Conservation (phyloP, 305 asterid species). For the Petunia hybrid region DNA sequence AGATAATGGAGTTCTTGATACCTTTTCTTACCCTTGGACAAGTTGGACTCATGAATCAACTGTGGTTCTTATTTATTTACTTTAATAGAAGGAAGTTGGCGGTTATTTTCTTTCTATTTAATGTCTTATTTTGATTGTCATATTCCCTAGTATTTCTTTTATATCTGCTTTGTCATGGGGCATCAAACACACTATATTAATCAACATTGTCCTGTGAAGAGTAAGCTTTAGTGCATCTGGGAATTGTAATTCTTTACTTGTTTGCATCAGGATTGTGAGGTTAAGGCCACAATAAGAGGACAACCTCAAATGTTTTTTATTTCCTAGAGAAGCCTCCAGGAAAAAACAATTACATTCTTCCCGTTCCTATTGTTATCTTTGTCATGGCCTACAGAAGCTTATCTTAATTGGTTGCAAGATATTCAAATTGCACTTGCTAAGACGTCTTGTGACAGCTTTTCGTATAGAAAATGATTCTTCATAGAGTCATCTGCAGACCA, state of each 20-base stretch:
- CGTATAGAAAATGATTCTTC: slow-evolving; percentile 51
- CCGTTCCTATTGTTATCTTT: slow-evolving; percentile 7
- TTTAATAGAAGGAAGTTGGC: too few relatives aligned
- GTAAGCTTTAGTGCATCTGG: background rate
- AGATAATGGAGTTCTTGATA: too few relatives aligned
- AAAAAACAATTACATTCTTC: background rate
- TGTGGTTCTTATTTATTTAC: too few relatives aligned
- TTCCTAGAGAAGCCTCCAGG: slow-evolving; percentile 8
- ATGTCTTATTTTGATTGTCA: too few relatives aligned
- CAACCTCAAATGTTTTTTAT: background rate
- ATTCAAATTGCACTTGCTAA: slow-evolving; percentile 25
- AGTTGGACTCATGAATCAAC: too few relatives aligned
- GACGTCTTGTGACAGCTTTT: slow-evolving; percentile 50
- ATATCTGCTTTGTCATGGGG: too few relatives aligned
- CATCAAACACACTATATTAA: background rate
- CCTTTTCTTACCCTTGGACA: too few relatives aligned
- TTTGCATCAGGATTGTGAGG: background rate
- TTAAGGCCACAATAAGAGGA: background rate
- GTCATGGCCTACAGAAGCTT: slow-evolving; percentile 3
- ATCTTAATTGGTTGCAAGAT: background rate
- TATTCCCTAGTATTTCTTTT: too few relatives aligned
- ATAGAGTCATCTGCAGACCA: slow-evolving; percentile 74
- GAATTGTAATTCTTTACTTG: slow-evolving; percentile 7
- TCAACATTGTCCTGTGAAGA: background rate
- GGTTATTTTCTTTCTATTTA: too few relatives aligned